Percentiles rank a stretch among this genome's conserved stretches.
Evolutionary conservation across 1,139 yeast genomes (phyloP).

Genomic region (Kurtzmaniella natalensis): DNA sequence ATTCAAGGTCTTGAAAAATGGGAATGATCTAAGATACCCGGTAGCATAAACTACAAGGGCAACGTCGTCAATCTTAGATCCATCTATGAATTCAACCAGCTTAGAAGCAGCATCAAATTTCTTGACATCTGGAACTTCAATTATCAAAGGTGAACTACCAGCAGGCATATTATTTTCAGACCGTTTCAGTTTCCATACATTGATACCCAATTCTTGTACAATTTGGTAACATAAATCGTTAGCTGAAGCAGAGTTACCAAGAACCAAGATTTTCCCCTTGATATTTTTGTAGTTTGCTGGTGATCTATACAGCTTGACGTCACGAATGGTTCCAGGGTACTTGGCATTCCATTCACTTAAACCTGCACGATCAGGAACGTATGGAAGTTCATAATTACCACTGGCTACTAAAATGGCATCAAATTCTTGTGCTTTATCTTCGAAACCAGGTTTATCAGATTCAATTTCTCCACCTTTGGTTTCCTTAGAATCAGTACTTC

Average conservation of each 20-base stretch:
- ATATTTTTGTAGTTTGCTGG: constrained; percentile 16
- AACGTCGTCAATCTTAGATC: constrained; percentile 31
- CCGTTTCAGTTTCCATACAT: constrained; percentile 44
- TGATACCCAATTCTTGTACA: constrained; percentile 29
- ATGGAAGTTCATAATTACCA: constrained; percentile 58
- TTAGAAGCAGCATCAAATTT: constrained; percentile 25
- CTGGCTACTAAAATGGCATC: constrained; percentile 57
- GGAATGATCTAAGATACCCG: constrained; percentile 52
- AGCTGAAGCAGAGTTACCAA: constrained; percentile 64
- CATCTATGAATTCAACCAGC: constrained; percentile 31
- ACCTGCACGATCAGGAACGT: constrained; percentile 49
- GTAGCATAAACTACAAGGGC: constrained; percentile 60
- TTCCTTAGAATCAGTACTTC: constrained; percentile 16
- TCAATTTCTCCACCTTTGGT: constrained; percentile 25
- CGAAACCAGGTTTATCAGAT: constrained; percentile 10
- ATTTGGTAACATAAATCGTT: constrained; percentile 54
- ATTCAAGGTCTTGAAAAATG: constrained; percentile 31
- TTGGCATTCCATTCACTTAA: constrained; percentile 38
- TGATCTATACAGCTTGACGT: constrained; percentile 17
- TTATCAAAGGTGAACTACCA: constrained; percentile 33
- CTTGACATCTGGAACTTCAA: constrained; percentile 37
- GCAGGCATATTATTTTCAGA: constrained; percentile 38
- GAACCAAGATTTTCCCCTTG: constrained; percentile 41
- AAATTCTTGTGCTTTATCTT: constrained; percentile 21
- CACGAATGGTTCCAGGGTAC: constrained; percentile 43